A percentile compares a stretch with the other conserved stretches of the same genome.
Evolutionary conservation across 306 rosid genomes (phyloP).

Genomic region (Cicer arietinum): DNA sequence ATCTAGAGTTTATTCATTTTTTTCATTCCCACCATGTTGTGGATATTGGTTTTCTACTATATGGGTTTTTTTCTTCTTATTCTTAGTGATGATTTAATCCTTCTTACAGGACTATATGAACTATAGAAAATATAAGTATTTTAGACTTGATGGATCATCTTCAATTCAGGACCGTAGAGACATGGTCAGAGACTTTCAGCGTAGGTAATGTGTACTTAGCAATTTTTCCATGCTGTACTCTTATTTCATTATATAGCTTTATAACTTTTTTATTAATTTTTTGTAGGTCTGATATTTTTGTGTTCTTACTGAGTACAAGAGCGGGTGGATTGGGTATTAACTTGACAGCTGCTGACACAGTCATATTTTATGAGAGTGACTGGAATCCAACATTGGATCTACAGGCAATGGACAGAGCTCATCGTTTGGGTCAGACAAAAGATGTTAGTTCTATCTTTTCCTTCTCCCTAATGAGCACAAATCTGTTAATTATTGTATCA

Average conservation of each 20-base stretch:
- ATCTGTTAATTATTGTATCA: slow-evolving; percentile 13
- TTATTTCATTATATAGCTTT: slow-evolving; percentile 21
- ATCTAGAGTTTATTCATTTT: neutral
- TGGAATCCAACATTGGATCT: slow-evolving; percentile 99
- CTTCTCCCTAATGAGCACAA: neutral
- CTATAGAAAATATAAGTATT: slow-evolving; percentile 89
- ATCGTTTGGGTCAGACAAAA: slow-evolving; percentile 98
- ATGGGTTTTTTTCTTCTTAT: neutral
- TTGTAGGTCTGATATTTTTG: slow-evolving; percentile 90
- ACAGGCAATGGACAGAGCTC: slow-evolving; percentile 99
- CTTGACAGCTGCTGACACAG: slow-evolving; percentile 99
- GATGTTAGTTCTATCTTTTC: slow-evolving; percentile 65
- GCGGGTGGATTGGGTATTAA: slow-evolving; percentile 99
- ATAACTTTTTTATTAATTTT: slow-evolving; percentile 38
- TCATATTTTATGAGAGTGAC: slow-evolving; percentile 98
- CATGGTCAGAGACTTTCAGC: slow-evolving; percentile 97
- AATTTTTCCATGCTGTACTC: slow-evolving; percentile 15
- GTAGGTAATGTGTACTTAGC: slow-evolving; percentile 61
- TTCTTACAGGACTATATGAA: slow-evolving; percentile 93
- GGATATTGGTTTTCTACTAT: slow-evolving; percentile 24
- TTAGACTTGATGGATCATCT: slow-evolving; percentile 97
- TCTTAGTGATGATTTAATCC: slow-evolving; percentile 39
- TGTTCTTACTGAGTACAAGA: slow-evolving; percentile 95
- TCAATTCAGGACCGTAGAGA: slow-evolving; percentile 95
- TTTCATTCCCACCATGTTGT: slow-evolving; percentile 32